Conservation (phyloP, 116 monocot genomes). For the Thalassia testudinum region DNA sequence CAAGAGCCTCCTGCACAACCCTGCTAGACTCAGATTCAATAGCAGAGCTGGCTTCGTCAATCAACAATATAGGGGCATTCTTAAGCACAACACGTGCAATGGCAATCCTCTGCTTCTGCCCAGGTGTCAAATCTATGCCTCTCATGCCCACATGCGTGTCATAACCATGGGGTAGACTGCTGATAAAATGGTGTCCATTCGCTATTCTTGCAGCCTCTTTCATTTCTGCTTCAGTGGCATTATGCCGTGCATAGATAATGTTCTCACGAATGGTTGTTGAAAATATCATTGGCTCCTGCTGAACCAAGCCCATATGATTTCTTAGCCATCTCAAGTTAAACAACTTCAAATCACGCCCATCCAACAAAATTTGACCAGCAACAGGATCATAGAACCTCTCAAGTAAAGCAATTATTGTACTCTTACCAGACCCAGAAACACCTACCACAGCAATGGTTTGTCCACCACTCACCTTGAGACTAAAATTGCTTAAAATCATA, state of each 20-base stretch:
- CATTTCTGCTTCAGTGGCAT: conserved; percentile 84
- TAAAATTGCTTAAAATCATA: conserved; percentile 80
- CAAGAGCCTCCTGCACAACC: conserved; percentile 91
- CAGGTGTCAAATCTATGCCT: conserved; percentile 87
- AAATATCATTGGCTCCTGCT: conserved; percentile 91
- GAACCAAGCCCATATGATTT: conserved; percentile 86
- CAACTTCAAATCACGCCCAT: conserved; percentile 72
- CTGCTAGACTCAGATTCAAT: conserved; percentile 93
- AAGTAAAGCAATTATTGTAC: conserved; percentile 84
- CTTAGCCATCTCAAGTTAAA: conserved; percentile 88
- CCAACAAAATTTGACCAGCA: conserved; percentile 65
- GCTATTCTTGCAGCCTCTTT: conserved; percentile 98
- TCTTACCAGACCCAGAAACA: conserved; percentile 93
- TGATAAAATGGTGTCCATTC: conserved; percentile 96
- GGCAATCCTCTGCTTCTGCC: conserved; percentile 93
- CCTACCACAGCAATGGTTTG: conserved; percentile 94
- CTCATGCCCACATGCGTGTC: conserved; percentile 97
- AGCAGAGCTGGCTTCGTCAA: conserved; percentile 87
- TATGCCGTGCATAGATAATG: conserved; percentile 91
- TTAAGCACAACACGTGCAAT: conserved; percentile 88
- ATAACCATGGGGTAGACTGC: conserved; percentile 92
- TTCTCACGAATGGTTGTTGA: conserved; percentile 92
- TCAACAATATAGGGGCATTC: conserved; percentile 87
- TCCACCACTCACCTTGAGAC: conserved; percentile 77
- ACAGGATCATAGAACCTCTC: conserved; percentile 95